Conservation (phyloP, 2,329 filamentous ascomycete species). For the Fusarium kyushuense region DNA sequence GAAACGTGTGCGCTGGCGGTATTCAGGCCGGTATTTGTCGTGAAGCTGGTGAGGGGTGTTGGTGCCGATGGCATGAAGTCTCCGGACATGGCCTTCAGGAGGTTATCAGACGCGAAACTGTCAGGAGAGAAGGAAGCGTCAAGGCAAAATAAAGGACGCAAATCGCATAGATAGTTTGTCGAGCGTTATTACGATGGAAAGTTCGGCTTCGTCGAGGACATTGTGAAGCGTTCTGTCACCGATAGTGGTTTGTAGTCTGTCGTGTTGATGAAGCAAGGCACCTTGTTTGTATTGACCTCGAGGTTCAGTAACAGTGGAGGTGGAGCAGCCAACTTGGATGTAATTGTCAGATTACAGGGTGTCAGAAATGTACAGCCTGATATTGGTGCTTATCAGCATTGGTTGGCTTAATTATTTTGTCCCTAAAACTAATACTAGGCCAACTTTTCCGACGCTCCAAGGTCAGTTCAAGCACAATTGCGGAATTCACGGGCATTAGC, state of each 20-base stretch:
- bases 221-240: constrained; percentile 39
- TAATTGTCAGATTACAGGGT: constrained; percentile 5
- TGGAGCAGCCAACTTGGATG: constrained; percentile 7
- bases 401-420: background rate
- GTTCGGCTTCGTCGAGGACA: constrained; percentile 34
- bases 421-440: background rate
- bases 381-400: background rate
- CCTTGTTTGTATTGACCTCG: constrained; percentile 22
- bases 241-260: constrained; percentile 30
- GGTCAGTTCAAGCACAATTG: constrained; percentile 2
- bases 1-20: constrained; percentile 39
- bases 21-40: constrained; percentile 22
- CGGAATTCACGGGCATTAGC: constrained; percentile 20
- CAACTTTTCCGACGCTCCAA: background rate
- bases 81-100: constrained; percentile 42
- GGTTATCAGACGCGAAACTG: constrained; percentile 17
- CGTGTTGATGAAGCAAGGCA: constrained; percentile 28
- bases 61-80: constrained; percentile 38
- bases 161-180: constrained; percentile 3
- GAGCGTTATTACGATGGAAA: constrained; percentile 22
- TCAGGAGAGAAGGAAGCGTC: background rate
- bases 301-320: constrained; percentile 1
- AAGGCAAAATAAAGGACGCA: background rate
- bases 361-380: background rate
- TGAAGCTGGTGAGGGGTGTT: constrained; percentile 39